Evolutionary conservation across 495 filamentous ascomycete genomes (phyloP).

Genomic region (Penicillium lividum): DNA sequence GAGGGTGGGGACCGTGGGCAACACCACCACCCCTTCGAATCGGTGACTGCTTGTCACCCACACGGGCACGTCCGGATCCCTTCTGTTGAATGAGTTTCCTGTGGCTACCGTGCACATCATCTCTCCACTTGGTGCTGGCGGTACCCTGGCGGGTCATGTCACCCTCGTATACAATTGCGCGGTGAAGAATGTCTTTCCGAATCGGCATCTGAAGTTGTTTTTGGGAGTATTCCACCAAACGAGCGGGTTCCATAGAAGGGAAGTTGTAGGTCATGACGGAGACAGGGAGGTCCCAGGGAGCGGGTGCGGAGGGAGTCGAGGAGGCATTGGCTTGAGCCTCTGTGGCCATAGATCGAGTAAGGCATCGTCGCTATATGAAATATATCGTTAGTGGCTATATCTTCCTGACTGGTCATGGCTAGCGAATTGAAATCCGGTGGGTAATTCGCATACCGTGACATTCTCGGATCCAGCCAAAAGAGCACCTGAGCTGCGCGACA

Average conservation of each 20-base stretch:
- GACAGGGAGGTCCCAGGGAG: conserved; percentile 49
- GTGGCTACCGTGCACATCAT: conserved; percentile 78
- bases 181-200: conserved; percentile 88
- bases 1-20: conserved; percentile 78
- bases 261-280: conserved; percentile 85
- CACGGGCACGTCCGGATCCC: conserved; percentile 75
- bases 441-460: conserved; percentile 43
- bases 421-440: conserved; percentile 2
- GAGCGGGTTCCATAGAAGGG: conserved; percentile 81
- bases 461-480: conserved; percentile 46
- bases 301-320: conserved; percentile 33
- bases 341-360: conserved; percentile 77
- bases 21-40: conserved; percentile 85
- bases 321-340: conserved; percentile 44
- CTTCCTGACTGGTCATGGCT: neutral
- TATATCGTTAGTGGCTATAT: conserved; percentile 14
- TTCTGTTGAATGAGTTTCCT: conserved; percentile 83
- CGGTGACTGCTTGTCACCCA: conserved; percentile 79
- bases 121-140: conserved; percentile 79
- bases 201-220: conserved; percentile 84
- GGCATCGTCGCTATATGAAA: conserved; percentile 49
- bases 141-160: conserved; percentile 86
- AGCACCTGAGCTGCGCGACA: conserved; percentile 44
- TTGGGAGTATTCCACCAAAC: conserved; percentile 74
- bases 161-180: conserved; percentile 90